Conservation (phyloP, 768 basidiomycete genomes). For the Serendipita sp. region DNA sequence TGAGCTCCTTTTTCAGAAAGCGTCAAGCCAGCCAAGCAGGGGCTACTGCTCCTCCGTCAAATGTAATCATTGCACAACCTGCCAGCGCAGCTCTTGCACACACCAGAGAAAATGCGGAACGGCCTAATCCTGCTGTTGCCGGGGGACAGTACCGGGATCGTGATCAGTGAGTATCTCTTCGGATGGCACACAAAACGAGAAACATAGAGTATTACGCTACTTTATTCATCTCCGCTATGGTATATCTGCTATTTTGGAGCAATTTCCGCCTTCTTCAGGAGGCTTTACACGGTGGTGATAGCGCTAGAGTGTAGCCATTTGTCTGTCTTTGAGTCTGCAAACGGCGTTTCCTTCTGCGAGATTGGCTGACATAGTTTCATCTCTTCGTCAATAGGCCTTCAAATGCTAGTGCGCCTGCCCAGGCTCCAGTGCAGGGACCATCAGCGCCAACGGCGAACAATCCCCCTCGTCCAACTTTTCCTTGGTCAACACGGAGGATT, state of each 20-base stretch:
- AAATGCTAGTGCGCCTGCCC: neutral
- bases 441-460: conserved; percentile 11
- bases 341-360: conserved; percentile 4
- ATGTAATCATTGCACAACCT: conserved; percentile 43
- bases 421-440: conserved; percentile 5
- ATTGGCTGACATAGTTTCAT: neutral
- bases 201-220: neutral
- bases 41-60: neutral
- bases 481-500: conserved; percentile 69
- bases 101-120: conserved; percentile 19
- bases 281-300: neutral
- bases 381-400: neutral
- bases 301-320: neutral
- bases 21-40: neutral
- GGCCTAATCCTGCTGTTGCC: neutral
- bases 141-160: conserved; percentile 3
- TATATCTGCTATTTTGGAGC: neutral
- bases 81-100: conserved; percentile 55
- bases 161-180: neutral
- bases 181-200: neutral
- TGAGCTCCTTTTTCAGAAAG: neutral
- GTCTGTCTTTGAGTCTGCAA: neutral
- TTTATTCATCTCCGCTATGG: neutral
- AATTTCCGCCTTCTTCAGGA: neutral
- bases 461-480: conserved; percentile 41